Evolutionary conservation across 2,329 filamentous ascomycete genomes (phyloP), one percentile per base, ranked within the genome.

Genomic region (Zymoseptoria brevis): DNA sequence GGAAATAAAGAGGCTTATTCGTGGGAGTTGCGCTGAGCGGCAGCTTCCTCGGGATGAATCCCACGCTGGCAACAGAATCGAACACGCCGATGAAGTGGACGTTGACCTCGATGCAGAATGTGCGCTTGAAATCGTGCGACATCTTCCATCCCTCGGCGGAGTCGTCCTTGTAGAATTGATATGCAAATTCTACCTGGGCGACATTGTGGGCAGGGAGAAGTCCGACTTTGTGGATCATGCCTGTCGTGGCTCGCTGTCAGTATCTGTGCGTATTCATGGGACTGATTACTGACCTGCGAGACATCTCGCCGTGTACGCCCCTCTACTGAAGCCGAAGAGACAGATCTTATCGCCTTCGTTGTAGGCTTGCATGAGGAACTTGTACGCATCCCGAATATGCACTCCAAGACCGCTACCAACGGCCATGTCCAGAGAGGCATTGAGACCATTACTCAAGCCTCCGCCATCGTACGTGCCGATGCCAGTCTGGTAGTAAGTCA

Each of bases 281-380:
- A n/a, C n/a, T n/a, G n/a, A n/a, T n/a, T n/a, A 24, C 22, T 53
- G n/a, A 53, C 51, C 51, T 26, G 74, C 71, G 3, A 81, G 69
- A 57, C 80, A 81, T 3, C 79, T 74, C 16, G 79, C 79, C 1
- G 79, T 81, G 56, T 81, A 81, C 4, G 78, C 76, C 13, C 63
- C 63, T 52, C 62, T 57, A 13, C 53, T 56, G 62, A 65, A 64
- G 19, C 63, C 63, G 24, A 65, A 62, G 11, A 65, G 53, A 50
- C 60, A 60, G 26, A 65, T 65, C 48, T 62, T 63, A 51, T 65
- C 63, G 48, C 57, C 57, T 45, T 62, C 60, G 8, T 57, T 58
- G 59, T 71, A 73, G 48, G 71, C 69, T 19, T 64, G 62, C 70
- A 73, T 72, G 35, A 74, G 60, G 58, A 73, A 74, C 57, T 86